Conservation (phyloP, 1,139 yeast species). For the Dujonia santamariae region DNA sequence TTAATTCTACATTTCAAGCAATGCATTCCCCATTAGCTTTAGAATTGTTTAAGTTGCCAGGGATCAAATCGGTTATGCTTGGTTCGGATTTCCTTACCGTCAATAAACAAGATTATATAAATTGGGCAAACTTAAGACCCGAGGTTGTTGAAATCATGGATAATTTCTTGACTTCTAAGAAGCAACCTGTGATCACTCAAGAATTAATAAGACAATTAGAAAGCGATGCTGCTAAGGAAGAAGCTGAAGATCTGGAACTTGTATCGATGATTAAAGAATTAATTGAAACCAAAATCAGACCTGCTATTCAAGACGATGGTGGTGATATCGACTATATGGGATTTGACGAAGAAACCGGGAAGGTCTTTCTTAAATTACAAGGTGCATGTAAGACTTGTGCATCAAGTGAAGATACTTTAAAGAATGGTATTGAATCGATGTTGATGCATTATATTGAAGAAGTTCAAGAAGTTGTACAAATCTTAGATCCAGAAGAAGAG, state of each 20-base stretch:
- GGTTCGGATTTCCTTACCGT: slow-evolving; percentile 57
- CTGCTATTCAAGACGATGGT: slow-evolving; percentile 76
- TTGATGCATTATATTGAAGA: slow-evolving; percentile 82
- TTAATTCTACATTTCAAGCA: slow-evolving; percentile 67
- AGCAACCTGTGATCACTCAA: slow-evolving; percentile 51
- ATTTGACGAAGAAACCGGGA: slow-evolving; percentile 65
- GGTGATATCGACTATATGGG: slow-evolving; percentile 75
- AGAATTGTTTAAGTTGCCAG: slow-evolving; percentile 75
- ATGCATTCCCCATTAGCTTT: slow-evolving; percentile 80
- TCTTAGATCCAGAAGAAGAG: slow-evolving; percentile 47
- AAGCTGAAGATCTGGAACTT: slow-evolving; percentile 48
- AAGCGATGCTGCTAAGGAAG: slow-evolving; percentile 25
- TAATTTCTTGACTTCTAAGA: slow-evolving; percentile 28
- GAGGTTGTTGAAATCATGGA: slow-evolving; percentile 43
- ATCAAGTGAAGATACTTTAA: slow-evolving; percentile 71
- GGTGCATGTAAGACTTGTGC: slow-evolving; percentile 87
- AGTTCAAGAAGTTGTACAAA: slow-evolving; percentile 71
- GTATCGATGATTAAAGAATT: slow-evolving; percentile 59
- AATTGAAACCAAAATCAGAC: slow-evolving; percentile 60
- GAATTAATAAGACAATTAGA: slow-evolving; percentile 39
- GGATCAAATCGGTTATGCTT: slow-evolving; percentile 83
- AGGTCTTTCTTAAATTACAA: slow-evolving; percentile 68
- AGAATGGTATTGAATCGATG: slow-evolving; percentile 82
- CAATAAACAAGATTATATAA: slow-evolving; percentile 44
- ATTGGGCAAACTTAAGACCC: slow-evolving; percentile 46